These are phyloP conservation scores for Tylopilus sp. DNA, from an alignment of 1,284 basidiomycete genomes.

Conservation along the genomic window DNA sequence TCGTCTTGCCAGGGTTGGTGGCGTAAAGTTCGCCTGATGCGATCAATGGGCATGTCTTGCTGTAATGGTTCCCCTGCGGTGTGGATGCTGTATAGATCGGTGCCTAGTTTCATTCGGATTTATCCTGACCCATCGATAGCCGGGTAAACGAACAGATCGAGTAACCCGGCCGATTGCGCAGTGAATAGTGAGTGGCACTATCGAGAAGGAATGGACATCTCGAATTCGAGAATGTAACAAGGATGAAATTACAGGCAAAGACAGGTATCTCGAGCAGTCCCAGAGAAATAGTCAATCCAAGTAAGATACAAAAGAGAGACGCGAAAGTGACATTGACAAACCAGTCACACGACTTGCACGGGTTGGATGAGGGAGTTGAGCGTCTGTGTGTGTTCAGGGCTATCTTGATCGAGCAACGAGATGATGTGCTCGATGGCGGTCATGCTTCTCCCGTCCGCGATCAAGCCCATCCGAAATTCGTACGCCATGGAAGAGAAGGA, in stretches of 20 bases:
- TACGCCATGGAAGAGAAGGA: constrained; percentile 45
- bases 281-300: too few relatives aligned
- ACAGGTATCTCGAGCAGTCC: neutral
- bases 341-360: constrained; percentile 18
- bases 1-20: neutral
- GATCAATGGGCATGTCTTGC: neutral
- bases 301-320: neutral
- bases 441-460: constrained; percentile 37
- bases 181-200: neutral
- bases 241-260: neutral
- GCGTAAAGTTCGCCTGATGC: neutral
- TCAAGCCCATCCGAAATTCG: constrained; percentile 37
- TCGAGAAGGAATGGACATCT: neutral
- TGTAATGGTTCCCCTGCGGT: neutral
- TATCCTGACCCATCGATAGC: neutral
- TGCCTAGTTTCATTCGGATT: neutral
- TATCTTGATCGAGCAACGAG: constrained; percentile 42
- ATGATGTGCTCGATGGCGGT: constrained; percentile 38
- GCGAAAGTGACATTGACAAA: neutral
- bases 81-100: neutral
- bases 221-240: neutral
- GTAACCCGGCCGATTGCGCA: neutral
- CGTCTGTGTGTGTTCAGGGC: constrained; percentile 16
- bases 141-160: neutral
- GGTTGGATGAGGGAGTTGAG: constrained; percentile 3